Conservation (phyloP, 495 filamentous ascomycete species). For the Penicillium simplicissimum region DNA sequence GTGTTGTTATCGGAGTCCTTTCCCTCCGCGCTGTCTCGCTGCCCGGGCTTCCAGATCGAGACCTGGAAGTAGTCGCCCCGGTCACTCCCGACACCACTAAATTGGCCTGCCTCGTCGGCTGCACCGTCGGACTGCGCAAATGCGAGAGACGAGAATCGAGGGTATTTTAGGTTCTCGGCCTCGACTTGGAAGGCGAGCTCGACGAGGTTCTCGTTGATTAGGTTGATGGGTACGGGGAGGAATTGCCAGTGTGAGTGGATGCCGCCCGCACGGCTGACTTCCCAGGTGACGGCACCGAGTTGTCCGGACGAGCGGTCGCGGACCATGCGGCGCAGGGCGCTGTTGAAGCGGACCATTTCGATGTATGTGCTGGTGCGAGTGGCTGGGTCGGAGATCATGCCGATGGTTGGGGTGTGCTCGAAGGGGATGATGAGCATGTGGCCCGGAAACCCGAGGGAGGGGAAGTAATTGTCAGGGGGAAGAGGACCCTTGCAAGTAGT, state of each 20-base stretch:
- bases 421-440: conserved; percentile 93
- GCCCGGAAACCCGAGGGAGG: conserved; percentile 69
- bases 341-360: conserved; percentile 81
- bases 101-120: not conserved
- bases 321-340: conserved; percentile 70
- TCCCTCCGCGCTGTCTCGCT: conserved; percentile 13
- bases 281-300: conserved; percentile 86
- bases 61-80: conserved; percentile 79
- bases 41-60: conserved; percentile 65
- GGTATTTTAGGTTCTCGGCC: conserved; percentile 74
- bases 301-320: conserved; percentile 44
- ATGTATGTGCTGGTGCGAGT: conserved; percentile 54
- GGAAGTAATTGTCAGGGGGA: conserved; percentile 64
- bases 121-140: not conserved
- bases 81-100: conserved; percentile 38
- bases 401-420: conserved; percentile 68
- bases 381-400: conserved; percentile 58
- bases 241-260: conserved; percentile 96
- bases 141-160: conserved; percentile 41
- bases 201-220: conserved; percentile 67
- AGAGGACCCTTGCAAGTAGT: conserved; percentile 92
- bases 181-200: conserved; percentile 83
- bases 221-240: conserved; percentile 67
- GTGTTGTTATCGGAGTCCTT: not conserved
- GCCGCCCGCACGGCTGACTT: conserved; percentile 73